These are phyloP conservation scores for Curvularia sp. DNA, from an alignment of 2,329 filamentous ascomycete genomes.

Conservation along the genomic window DNA sequence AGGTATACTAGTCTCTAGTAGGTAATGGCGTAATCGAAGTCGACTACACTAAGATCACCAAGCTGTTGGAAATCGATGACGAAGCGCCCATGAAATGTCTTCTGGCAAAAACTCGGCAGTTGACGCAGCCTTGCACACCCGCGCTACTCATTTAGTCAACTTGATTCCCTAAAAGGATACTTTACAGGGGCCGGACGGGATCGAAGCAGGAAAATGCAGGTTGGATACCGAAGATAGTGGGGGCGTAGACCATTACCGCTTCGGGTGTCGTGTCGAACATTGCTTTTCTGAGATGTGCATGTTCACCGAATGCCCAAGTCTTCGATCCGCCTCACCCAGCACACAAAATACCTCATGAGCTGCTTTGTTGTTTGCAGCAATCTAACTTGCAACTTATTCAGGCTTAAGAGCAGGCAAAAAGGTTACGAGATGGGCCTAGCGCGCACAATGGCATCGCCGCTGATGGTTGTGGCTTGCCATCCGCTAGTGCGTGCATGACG, in stretches of 20 bases:
- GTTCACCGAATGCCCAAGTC: background rate
- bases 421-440: background rate
- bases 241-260: conserved; percentile 19
- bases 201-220: conserved; percentile 18
- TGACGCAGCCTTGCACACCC: background rate
- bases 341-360: background rate
- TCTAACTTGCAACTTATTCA: background rate
- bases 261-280: background rate
- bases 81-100: background rate
- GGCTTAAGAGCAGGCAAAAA: background rate
- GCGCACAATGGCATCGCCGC: conserved; percentile 9
- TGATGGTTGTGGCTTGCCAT: conserved; percentile 22
- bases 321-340: background rate
- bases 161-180: conserved; percentile 1
- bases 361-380: background rate
- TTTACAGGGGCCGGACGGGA: conserved; percentile 5
- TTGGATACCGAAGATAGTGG: conserved; percentile 7
- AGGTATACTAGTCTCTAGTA: background rate
- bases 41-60: background rate
- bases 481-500: conserved; percentile 30
- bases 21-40: background rate
- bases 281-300: background rate
- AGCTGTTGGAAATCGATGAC: conserved; percentile 3
- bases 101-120: background rate
- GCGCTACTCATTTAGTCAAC: conserved; percentile 2